Base-by-base conservation (phyloP, 768 basidiomycete species). In the Termitomyces sp. region DNA sequence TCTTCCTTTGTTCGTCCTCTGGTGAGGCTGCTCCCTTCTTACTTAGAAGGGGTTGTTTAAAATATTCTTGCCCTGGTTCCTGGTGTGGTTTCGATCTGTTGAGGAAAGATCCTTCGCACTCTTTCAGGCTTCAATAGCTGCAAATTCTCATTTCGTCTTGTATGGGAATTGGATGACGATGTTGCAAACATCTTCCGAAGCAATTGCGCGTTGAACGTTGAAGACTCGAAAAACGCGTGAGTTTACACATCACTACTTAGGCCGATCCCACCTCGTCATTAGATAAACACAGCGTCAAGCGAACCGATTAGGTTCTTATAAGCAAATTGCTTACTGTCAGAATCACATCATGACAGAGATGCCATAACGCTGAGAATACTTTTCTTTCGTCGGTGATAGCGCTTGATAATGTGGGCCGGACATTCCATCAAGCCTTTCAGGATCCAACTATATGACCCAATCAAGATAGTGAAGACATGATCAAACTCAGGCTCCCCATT, bases 401-500 rank as follows among this genome's bases (percentile, higher is more conserved):
- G 22, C 24, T 20, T 12, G 12, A 46, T 22, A 15, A 13, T 4
- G 15, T 49, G 28, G 13, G 24, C 48, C 24, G 24, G 24, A 49
- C 28, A 9, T 32, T 7, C 1, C 39, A n/a, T 55, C 18, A 32
- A 12, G 12, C 6, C 9, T 40, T 18, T 40, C 24, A 28, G n/a
- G 16, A 55, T 42, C 40, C 28, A 24, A 46, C n/a, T 7, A 33
- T 28, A 22, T 18, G 16, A 28, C 38, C 18, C 36, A 18, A 38
- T 28, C 57, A 49, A 35, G 11, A 38, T 22, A 50, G 33, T 3
- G 35, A 48, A 48, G 32, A 42, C 13, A 56, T 56, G 55, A 56
- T 56, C 18, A 33, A 20, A 45, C 32, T 13, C 40, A 24, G 50
- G 36, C n/a, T 50, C 18, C 48, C 57, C 12, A 58, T 58, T 58